These are phyloP conservation scores for Monosporozyma solicola DNA, from an alignment of 805 yeast genomes.

Conservation along the genomic window DNA sequence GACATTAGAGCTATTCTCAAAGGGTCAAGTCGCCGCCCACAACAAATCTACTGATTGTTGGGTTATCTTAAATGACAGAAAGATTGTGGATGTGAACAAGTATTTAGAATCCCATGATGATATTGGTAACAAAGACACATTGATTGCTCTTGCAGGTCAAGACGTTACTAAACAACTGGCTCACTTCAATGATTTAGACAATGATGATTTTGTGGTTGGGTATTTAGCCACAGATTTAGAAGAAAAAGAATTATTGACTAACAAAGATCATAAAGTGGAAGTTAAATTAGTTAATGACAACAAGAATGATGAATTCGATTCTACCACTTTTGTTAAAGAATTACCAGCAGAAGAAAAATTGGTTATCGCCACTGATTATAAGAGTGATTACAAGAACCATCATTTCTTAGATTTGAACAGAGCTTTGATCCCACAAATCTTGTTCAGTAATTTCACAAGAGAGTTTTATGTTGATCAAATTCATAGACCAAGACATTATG, in stretches of 20 bases:
- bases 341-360: slow-evolving; percentile 68
- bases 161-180: slow-evolving; percentile 83
- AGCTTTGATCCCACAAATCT: slow-evolving; percentile 75
- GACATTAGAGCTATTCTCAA: slow-evolving; percentile 55
- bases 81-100: slow-evolving; percentile 71
- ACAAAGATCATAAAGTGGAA: slow-evolving; percentile 52
- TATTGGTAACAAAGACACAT: slow-evolving; percentile 61
- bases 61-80: slow-evolving; percentile 73
- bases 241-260: slow-evolving; percentile 58
- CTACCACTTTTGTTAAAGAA: slow-evolving; percentile 46
- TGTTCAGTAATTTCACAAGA: slow-evolving; percentile 65
- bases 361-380: slow-evolving; percentile 69
- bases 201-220: slow-evolving; percentile 73
- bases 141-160: slow-evolving; percentile 67
- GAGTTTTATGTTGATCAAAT: slow-evolving; percentile 93
- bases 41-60: slow-evolving; percentile 50
- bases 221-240: slow-evolving; percentile 75
- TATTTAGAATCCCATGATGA: slow-evolving; percentile 44
- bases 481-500: slow-evolving; percentile 96
- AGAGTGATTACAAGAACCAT: slow-evolving; percentile 63
- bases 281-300: slow-evolving; percentile 38
- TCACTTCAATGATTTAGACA: slow-evolving; percentile 75
- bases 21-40: slow-evolving; percentile 45
- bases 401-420: slow-evolving; percentile 76
- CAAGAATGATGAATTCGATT: slow-evolving; percentile 34